phyloP scores from a whole-genome alignment of 2,329 filamentous ascomycete genomes.

The Penicillium sp. region DNA sequence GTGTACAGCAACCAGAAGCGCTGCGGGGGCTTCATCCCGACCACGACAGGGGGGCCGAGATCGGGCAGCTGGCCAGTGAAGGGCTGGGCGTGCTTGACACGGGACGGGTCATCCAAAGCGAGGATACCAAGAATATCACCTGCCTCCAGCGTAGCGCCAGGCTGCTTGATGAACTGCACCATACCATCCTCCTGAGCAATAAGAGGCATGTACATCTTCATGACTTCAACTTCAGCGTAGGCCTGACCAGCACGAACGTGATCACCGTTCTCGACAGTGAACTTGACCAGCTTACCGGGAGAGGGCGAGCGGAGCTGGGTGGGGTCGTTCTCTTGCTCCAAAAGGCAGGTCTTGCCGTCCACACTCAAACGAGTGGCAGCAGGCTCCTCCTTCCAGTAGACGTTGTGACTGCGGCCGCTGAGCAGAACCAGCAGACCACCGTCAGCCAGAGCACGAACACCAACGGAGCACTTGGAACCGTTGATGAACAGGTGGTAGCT shows the following conservation, averaged over 20 bases:
- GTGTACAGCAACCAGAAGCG: constrained; percentile 71
- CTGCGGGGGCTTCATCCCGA: constrained; percentile 89
- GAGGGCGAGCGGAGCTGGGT: constrained; percentile 93
- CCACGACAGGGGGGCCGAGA: constrained; percentile 77
- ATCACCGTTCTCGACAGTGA: constrained; percentile 88
- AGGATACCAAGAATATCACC: constrained; percentile 98
- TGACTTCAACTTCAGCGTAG: constrained; percentile 97
- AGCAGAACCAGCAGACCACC: constrained; percentile 89
- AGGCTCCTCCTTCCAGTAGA: constrained; percentile 99
- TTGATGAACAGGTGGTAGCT: constrained; percentile 99
- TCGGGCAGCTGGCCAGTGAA: constrained; percentile 88
- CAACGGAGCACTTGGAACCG: constrained; percentile 90
- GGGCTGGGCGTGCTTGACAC: constrained; percentile 92
- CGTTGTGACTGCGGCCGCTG: constrained; percentile 88
- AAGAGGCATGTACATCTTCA: constrained; percentile 99
- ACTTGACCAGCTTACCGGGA: constrained; percentile 97
- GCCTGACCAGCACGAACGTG: constrained; percentile 89
- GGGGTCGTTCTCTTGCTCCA: constrained; percentile 98
- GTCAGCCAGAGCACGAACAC: constrained; percentile 86
- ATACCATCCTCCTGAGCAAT: constrained; percentile 91
- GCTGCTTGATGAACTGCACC: constrained; percentile 98
- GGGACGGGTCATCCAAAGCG: constrained; percentile 87
- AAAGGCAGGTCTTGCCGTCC: constrained; percentile 94
- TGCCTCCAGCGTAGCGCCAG: constrained; percentile 92
- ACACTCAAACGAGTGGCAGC: constrained; percentile 93